Evolutionary conservation across 108 stramenopile genomes (phyloP).

Genomic region (Stephanodiscus triporus): DNA sequence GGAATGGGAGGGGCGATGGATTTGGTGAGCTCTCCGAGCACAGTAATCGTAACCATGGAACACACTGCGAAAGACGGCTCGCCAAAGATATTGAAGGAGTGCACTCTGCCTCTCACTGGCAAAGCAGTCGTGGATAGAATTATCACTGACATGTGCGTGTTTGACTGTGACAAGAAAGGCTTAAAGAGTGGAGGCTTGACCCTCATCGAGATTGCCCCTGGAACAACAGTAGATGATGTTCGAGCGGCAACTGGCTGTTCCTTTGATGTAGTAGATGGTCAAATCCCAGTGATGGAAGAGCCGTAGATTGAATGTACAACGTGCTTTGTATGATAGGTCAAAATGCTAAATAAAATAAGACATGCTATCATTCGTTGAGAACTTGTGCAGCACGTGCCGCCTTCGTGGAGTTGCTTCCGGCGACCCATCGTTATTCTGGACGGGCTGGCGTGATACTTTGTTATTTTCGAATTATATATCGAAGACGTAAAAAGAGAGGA

Average conservation of each 20-base stretch:
- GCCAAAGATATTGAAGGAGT: slow-evolving; percentile 86
- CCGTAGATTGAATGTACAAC: not conserved
- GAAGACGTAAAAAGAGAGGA: too few relatives aligned
- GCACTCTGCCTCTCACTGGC: slow-evolving; percentile 90
- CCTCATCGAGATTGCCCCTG: slow-evolving; percentile 74
- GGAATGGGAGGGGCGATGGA: slow-evolving; percentile 98
- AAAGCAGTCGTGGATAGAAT: slow-evolving; percentile 89
- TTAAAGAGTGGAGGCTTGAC: slow-evolving; percentile 65
- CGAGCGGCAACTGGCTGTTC: slow-evolving; percentile 64
- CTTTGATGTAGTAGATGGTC: slow-evolving; percentile 46
- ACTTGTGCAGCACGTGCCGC: too few relatives aligned
- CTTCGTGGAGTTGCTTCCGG: too few relatives aligned
- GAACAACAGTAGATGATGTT: slow-evolving; percentile 71
- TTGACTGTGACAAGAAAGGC: slow-evolving; percentile 75
- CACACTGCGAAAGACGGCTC: slow-evolving; percentile 88
- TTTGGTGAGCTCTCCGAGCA: slow-evolving; percentile 76
- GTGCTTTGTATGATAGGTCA: too few relatives aligned
- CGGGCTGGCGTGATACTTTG: too few relatives aligned
- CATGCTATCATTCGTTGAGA: too few relatives aligned
- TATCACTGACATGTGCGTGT: slow-evolving; percentile 93
- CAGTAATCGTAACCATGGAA: slow-evolving; percentile 95
- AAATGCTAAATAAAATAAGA: too few relatives aligned
- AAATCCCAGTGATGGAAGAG: slow-evolving; percentile 48
- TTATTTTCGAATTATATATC: too few relatives aligned
- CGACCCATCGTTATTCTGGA: too few relatives aligned